Evolutionary conservation across 257 asterid genomes (phyloP).

Genomic region (Solanum appendiculatum): DNA sequence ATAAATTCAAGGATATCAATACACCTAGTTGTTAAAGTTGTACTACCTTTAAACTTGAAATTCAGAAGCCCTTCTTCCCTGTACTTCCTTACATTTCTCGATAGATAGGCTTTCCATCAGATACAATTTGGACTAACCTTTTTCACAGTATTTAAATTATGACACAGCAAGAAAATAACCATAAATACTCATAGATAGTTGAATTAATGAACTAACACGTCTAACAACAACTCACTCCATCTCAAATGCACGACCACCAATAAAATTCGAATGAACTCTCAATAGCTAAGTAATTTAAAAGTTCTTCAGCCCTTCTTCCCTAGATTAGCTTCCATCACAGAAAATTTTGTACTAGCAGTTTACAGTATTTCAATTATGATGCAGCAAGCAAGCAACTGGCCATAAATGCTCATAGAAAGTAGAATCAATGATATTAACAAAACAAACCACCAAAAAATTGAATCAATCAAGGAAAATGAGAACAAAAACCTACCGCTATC

Average conservation of each 20-base stretch:
- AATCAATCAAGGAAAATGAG: background rate
- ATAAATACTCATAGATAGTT: background rate
- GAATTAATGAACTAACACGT: background rate
- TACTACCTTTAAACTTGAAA: background rate
- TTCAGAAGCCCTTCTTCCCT: background rate
- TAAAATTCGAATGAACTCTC: background rate
- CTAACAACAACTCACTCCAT: background rate
- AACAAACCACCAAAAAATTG: background rate
- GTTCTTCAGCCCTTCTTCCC: background rate
- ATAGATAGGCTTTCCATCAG: background rate
- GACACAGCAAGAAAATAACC: no score
- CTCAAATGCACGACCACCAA: background rate
- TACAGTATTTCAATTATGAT: background rate
- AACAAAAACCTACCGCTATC: slow-evolving; percentile 30
- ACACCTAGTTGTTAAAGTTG: background rate
- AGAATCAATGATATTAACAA: background rate
- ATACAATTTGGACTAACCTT: background rate
- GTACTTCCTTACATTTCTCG: background rate
- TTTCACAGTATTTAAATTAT: background rate
- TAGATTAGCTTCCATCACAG: background rate
- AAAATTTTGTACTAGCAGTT: background rate
- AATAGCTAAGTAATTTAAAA: background rate
- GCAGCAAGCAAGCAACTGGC: background rate
- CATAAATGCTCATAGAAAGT: background rate
- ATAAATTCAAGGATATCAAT: background rate